Evolutionary conservation across 2,329 filamentous ascomycete genomes (phyloP), one percentile per base, ranked within the genome.

Genomic region (Cercospora zeina): DNA sequence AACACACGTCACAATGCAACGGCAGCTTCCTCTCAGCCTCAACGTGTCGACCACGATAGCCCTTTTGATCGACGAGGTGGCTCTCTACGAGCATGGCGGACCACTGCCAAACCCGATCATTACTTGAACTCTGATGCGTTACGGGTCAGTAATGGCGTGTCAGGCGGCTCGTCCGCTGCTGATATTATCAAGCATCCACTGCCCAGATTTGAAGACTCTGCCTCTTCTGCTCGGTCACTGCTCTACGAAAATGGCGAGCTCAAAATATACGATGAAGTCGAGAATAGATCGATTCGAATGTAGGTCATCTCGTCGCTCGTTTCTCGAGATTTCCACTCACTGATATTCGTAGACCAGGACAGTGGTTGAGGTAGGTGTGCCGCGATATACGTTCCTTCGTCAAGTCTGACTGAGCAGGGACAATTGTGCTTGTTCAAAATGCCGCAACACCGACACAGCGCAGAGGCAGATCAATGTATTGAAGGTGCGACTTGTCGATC

Each of bases 391-490:
- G n/a, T 13, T 14, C 4, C 39, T 11, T 19, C 34, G 7, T 13
- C 21, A 34, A 16, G 16, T 62, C 42, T 63, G 62, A 62, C 50
- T 21, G 14, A 33, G 31, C 37, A 69, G 69, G 54, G 71, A 73
- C 34, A 68, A 71, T 30, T 73, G 71, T 59, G 55, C 66, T 27
- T 71, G 72, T 58, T 58, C 67, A 4, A 54, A 69, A 53, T 72
- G 71, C 39, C 65, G 70, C 13, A 69, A 74, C 33, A 65, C 59
- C 19, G 68, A 73, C 31, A 74, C 72, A 7, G 70, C 65, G 3
- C 72, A 74, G 53, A 62, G 71, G 8, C 67, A 71, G 34, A 70
- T 73, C 62, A 74, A 73, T 34, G 72, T 74, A 6, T 62, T 73
- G 54, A 68, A 72, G 64, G 68, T 67, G 19, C 21, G 31, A 30